Percentiles rank a stretch among this genome's conserved stretches.
Conservation (phyloP, 2,329 filamentous ascomycete species). For the Pseudocercospora fijiensis region DNA sequence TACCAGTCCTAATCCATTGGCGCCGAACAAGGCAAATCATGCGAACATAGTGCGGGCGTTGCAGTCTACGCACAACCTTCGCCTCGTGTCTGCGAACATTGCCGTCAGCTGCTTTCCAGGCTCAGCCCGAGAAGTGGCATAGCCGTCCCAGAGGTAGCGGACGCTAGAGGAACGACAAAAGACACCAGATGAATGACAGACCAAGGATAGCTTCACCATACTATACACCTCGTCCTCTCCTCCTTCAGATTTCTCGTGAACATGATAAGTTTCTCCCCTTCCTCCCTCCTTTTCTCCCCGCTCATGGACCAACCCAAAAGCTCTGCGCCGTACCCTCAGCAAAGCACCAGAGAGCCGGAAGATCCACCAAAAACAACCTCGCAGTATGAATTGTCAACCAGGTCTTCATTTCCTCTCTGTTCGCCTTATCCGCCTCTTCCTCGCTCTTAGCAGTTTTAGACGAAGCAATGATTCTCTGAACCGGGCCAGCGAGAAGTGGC, state of each 20-base stretch:
- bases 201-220: not conserved
- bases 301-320: slow-evolving; percentile 4
- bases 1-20: not conserved
- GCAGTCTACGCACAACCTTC: not conserved
- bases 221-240: not conserved
- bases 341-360: slow-evolving; percentile 34
- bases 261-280: too few relatives aligned
- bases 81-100: not conserved
- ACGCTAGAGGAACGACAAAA: not conserved
- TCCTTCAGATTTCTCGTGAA: not conserved
- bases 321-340: slow-evolving; percentile 29
- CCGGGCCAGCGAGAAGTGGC: slow-evolving; percentile 27
- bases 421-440: slow-evolving; percentile 25
- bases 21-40: not conserved
- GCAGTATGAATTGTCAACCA: slow-evolving; percentile 34
- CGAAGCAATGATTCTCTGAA: slow-evolving; percentile 26
- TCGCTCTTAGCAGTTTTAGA: slow-evolving; percentile 11
- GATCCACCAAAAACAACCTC: slow-evolving; percentile 30
- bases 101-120: not conserved
- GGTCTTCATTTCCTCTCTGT: slow-evolving; percentile 31
- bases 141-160: not conserved
- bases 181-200: not conserved
- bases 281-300: not conserved
- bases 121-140: not conserved
- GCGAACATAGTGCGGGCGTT: not conserved